Evolutionary conservation across 129 eudicot species (phyloP).

Genomic region (sunflower (Helianthus annuus)): DNA sequence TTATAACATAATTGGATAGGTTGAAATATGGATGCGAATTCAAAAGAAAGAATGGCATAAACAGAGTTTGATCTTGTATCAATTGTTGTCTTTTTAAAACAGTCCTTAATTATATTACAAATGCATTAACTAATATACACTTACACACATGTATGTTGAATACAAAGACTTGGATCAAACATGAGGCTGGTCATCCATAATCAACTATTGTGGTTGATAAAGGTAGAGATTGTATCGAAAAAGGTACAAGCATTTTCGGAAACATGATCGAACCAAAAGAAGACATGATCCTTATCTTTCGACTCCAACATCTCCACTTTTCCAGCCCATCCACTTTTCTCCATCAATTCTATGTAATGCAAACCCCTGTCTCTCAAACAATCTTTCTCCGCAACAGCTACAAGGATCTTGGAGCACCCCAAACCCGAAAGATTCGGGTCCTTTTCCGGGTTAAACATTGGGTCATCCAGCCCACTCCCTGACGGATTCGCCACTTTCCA

Average conservation of each 20-base stretch:
- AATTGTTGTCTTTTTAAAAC: no score
- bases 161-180: no score
- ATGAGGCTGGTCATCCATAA: no score
- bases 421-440: conserved; percentile 15
- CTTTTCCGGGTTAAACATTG: conserved; percentile 32
- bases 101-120: no score
- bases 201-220: neutral
- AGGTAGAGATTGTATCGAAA: neutral
- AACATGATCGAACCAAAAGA: conserved; percentile 20
- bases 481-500: neutral
- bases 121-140: no score
- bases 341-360: conserved; percentile 29
- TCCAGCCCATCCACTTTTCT: conserved; percentile 46
- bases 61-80: no score
- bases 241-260: conserved; percentile 11
- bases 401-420: conserved; percentile 29
- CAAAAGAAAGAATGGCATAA: no score
- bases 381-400: conserved; percentile 39
- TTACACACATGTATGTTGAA: no score
- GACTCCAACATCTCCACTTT: conserved; percentile 35
- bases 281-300: conserved; percentile 35
- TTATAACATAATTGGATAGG: no score
- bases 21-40: no score
- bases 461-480: conserved; percentile 16
- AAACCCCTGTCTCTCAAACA: conserved; percentile 36